These are phyloP conservation scores for Ulota crispa DNA, from an alignment of 225 moss, liverwort and hornwort species.

Conservation along the genomic window DNA sequence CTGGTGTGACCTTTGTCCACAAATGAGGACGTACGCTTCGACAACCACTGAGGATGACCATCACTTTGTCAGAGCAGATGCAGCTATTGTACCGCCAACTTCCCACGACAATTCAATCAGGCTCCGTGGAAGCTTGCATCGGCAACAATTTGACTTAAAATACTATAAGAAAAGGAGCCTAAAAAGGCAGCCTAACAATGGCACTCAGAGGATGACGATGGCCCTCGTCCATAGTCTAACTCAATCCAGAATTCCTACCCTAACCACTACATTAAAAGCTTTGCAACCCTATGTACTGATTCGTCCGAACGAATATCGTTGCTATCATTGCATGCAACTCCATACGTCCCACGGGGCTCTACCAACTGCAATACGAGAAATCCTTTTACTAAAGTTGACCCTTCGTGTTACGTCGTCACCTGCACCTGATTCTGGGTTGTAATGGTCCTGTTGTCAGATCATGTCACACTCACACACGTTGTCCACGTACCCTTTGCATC, in stretches of 20 bases:
- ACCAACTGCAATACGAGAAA: neutral
- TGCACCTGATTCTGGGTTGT: neutral
- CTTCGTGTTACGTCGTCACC: neutral
- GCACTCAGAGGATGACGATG: neutral
- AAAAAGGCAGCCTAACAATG: neutral
- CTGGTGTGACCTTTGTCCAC: neutral
- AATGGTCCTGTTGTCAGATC: constrained; percentile 5
- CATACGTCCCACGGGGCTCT: constrained; percentile 12
- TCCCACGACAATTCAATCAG: constrained; percentile 5
- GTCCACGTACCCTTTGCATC: neutral
- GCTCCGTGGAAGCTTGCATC: constrained; percentile 7
- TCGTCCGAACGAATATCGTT: neutral
- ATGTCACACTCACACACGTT: neutral
- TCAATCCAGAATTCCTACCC: neutral
- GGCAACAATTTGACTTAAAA: constrained; percentile 6
- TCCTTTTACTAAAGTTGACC: constrained; percentile 1
- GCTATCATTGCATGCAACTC: neutral
- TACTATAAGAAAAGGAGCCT: neutral
- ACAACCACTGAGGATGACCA: neutral
- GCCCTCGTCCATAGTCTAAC: neutral
- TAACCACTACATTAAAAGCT: neutral
- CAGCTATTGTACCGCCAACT: constrained; percentile 16
- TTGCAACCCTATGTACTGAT: neutral
- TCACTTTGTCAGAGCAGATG: constrained; percentile 12
- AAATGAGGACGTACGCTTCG: neutral